phyloP scores from a whole-genome alignment of 176 grass and related monocot genomes.

The Calamus simplicifolius region DNA sequence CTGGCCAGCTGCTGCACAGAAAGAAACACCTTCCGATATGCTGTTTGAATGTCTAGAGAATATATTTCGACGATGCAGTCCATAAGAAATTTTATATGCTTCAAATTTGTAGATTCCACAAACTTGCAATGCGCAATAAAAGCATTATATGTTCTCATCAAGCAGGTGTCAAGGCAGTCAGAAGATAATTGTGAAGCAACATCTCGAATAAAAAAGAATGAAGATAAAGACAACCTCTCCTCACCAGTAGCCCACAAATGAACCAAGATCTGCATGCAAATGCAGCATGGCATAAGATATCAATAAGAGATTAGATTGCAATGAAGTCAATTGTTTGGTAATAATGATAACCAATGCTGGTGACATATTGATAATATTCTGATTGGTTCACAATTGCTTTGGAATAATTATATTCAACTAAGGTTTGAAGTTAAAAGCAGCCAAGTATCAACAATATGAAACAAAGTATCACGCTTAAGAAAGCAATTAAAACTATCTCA shows the following conservation, averaged over 20 bases:
- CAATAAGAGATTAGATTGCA: conserved; percentile 1
- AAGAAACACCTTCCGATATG: conserved; percentile 38
- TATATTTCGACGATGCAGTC: conserved; percentile 61
- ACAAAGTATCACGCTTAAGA: too few relatives aligned
- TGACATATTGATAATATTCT: too few relatives aligned
- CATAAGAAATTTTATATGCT: conserved; percentile 55
- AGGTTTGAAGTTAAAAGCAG: too few relatives aligned
- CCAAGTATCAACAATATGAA: too few relatives aligned
- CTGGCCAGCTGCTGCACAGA: conserved; percentile 59
- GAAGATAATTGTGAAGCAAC: conserved; percentile 45
- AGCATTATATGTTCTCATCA: conserved; percentile 57
- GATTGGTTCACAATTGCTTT: too few relatives aligned
- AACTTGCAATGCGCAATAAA: conserved; percentile 71
- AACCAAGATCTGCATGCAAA: conserved; percentile 53
- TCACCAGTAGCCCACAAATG: conserved; percentile 82
- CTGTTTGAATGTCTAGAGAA: conserved; percentile 73
- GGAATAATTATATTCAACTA: too few relatives aligned
- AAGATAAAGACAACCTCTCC: conserved; percentile 48
- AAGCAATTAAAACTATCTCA: too few relatives aligned
- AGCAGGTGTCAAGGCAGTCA: conserved; percentile 60
- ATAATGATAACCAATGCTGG: too few relatives aligned
- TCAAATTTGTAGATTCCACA: conserved; percentile 51
- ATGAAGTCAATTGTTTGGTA: neutral
- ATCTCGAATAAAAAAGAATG: conserved; percentile 67
- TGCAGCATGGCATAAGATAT: conserved; percentile 1